Base-by-base conservation (phyloP, 805 yeast species). In the Myxozyma vanderwaltii region DNA sequence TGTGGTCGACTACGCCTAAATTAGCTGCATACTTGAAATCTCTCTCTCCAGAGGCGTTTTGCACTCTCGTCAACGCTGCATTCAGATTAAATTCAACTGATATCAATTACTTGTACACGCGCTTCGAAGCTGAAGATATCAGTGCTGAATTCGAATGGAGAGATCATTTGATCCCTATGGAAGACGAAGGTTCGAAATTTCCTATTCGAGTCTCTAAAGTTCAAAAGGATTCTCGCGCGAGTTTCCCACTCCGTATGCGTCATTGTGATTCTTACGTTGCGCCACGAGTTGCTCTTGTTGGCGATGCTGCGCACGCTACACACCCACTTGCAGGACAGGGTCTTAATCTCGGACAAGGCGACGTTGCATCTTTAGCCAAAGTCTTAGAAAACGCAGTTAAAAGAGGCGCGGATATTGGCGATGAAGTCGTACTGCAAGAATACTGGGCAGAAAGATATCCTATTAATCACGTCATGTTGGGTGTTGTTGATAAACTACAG, bases 251-350 rank as follows among this genome's bases (percentile, higher is more conserved):
- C 65, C 85, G 86, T 66, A 74, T 92, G 76, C 84, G 91, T 21
- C 97, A 94, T 70, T 96, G 96, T 1, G 98, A 94, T 69, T 82
- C 88, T 0, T 94, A 94, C 71, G 84, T 89, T 19, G 83, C 83
- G 1, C 91, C 88, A 2, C 79, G 98, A 65, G 81, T 92, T 31
- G 98, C 97, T 0, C 76, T 94, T n/a, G 88, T 92, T 8, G 99
- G 99, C 26, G 99, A 94, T 74, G 98, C 99, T 1, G 98, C 98
- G 0, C 99, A 94, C 68, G 87, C 97, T 0, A 89, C 96, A 1
- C 98, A 94, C 72, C 99, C 99, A 1, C 78, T 94, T 60, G 97
- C 97, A 3, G 99, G 99, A 8, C 99, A 94, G 74, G 99, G 99
- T 26, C 80, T 94, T 57, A 94, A 94, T 73, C 91, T 92, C 96